A percentile compares a stretch with the other conserved stretches of the same genome.
phyloP scores from a whole-genome alignment of 306 rosid genomes.

The Echinosophora koreensis region DNA sequence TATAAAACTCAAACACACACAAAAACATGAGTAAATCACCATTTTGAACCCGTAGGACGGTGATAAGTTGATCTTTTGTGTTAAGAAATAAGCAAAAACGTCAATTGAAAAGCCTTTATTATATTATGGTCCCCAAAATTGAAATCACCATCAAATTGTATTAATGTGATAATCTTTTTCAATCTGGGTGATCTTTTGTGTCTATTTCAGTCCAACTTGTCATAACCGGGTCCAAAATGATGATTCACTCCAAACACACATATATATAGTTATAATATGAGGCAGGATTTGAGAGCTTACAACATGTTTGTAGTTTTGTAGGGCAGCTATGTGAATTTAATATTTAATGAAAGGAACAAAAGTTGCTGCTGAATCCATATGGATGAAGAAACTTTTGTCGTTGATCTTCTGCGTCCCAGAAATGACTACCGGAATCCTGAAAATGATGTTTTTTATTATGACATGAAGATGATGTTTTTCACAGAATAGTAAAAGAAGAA shows the following conservation, averaged over 20 bases:
- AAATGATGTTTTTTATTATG: conserved; percentile 39
- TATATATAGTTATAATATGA: not conserved
- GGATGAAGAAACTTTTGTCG: conserved; percentile 76
- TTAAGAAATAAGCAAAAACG: too few species aligned
- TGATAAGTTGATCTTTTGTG: too few species aligned
- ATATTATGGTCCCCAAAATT: too few species aligned
- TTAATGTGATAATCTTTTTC: too few species aligned
- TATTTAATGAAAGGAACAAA: conserved; percentile 69
- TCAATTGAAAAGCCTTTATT: too few species aligned
- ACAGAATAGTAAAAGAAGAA: conserved; percentile 15
- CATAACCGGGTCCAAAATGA: too few species aligned
- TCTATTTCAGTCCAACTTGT: too few species aligned
- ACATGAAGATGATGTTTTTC: conserved; percentile 58
- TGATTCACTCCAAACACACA: too few species aligned
- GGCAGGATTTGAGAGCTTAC: conserved; percentile 68
- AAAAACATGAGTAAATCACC: too few species aligned
- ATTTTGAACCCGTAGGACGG: too few species aligned
- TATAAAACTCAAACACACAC: not conserved
- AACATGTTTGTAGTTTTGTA: conserved; percentile 52
- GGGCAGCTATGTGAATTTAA: conserved; percentile 42
- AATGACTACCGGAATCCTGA: conserved; percentile 67
- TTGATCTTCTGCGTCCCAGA: conserved; percentile 83
- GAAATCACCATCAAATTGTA: too few species aligned
- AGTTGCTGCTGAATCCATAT: conserved; percentile 68
- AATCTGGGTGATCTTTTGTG: too few species aligned